Evolutionary conservation across 352 stramenopile genomes (phyloP), one percentile per base, ranked within the genome.

Genomic region (Bremia lactucae): DNA sequence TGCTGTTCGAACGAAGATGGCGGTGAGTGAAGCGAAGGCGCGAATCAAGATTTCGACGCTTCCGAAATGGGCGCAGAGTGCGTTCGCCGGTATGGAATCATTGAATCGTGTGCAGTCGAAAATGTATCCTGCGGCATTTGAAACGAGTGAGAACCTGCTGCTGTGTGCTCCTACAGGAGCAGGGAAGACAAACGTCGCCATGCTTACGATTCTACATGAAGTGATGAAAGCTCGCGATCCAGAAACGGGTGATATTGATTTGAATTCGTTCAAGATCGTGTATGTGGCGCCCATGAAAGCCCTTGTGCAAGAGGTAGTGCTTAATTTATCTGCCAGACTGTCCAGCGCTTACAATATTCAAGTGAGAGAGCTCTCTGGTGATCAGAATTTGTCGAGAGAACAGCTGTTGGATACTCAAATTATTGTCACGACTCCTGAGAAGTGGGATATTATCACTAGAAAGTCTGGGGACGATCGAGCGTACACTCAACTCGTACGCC

Each of bases 231-330:
- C 78, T 31, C 61, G 68, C 48, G 62, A 91, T 55, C 49, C 59
- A 14, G 62, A 84, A 15, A 85, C 81, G 14, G 83, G 90, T 4
- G 66, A 77, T 11, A 92, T 98, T 49, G 94, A 98, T 62, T 45
- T 97, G 14, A 85, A 95, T 26, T 82, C 85, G 13, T 99, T 99
- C 65, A 99, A 99, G 72, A 98, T 99, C 57, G 96, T 99, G 23
- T 99, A 99, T 46, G 94, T 99, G 25, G 96, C 96, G 16, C 96
- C 96, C 3, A 99, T 99, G 96, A 99, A 99, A 65, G 96, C 96
- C 29, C 71, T 99, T 11, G 96, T 99, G 4, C 96, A 99, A 73
- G 96, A 99, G 83, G 87, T 98, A 23, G 96, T 99, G 28, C 80
- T 96, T 16, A 99, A 98, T 50, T 95, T 99, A 43, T 88, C 76